These are phyloP conservation scores for Ottelia alismoides DNA, from an alignment of 106 monocot genomes.

Conservation along the genomic window DNA sequence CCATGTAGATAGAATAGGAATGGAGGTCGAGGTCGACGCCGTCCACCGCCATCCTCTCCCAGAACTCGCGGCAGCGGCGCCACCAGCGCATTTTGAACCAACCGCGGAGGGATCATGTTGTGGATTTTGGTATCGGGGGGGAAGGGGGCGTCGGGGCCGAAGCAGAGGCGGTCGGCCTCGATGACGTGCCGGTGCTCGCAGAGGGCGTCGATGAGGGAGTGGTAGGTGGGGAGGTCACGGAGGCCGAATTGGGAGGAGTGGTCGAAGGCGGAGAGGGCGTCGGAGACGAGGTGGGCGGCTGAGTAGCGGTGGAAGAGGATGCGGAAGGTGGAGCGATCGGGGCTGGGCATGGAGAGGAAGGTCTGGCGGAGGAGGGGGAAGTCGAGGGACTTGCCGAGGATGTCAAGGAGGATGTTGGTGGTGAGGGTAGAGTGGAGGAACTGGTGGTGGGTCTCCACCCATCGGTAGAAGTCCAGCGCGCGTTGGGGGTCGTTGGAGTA, in stretches of 20 bases:
- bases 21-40: conserved; percentile 57
- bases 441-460: conserved; percentile 24
- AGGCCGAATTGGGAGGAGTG: conserved; percentile 21
- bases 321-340: conserved; percentile 40
- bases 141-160: conserved; percentile 28
- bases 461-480: conserved; percentile 86
- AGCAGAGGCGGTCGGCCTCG: conserved; percentile 52
- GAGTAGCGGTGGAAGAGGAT: conserved; percentile 46
- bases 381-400: conserved; percentile 90
- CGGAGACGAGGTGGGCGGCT: conserved; percentile 26
- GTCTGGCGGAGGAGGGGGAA: conserved; percentile 50
- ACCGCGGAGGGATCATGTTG: conserved; percentile 78
- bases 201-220: conserved; percentile 62
- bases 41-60: conserved; percentile 43
- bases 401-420: conserved; percentile 36
- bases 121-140: conserved; percentile 47
- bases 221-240: conserved; percentile 30
- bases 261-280: conserved; percentile 17
- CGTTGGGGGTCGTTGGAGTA: conserved; percentile 71
- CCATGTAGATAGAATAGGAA: conserved; percentile 80
- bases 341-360: conserved; percentile 25
- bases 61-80: conserved; percentile 39
- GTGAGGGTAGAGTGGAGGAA: conserved; percentile 48
- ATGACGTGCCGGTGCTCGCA: conserved; percentile 55
- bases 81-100: conserved; percentile 61